Base-by-base conservation (phyloP, 371 early-diverging fungal genomes). In the Syncephalastrum racemosum region DNA sequence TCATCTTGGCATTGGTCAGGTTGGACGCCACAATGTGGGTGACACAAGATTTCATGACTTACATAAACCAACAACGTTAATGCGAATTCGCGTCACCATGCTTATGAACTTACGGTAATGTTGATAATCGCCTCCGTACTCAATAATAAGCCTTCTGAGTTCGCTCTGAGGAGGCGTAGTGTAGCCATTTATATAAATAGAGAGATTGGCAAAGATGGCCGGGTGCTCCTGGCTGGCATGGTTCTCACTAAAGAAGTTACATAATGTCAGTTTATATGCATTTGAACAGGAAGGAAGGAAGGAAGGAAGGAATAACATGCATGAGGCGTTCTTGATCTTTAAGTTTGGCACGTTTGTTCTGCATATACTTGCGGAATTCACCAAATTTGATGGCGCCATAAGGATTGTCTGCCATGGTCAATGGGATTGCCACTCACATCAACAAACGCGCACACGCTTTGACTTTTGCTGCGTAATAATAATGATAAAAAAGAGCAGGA, bases 11-110 rank as follows among this genome's bases (percentile, higher is more conserved):
- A 58, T 81, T 74, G 4, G 90, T 86, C 24, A 90, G 56, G 44
- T 84, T 86, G 8, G 82, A 72, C 0, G 91, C 89, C 27, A 90
- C 67, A 31, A 90, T 88, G 42, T 90, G 87, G 7, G 89, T 89
- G 3, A 85, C 80, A 19, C 70, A 61, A 3, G 71, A 69, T 64
- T 85, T 85, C 25, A 79, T 75, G 45, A 86, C 82, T 82, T 56
- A 14, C 41, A 7, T 31, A 20, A 42, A 43, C 18, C 10, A 47
- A 22, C 40, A 44, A 40, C 36, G 36, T 31, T 31, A 31, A 46
- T 50, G 36, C 46, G n/a, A 8, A 19, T 45, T 27, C n/a, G 43
- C 25, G 19, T 7, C 22, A 1, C 8, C 12, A 16, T 6, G 12
- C 13, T 4, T 16, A 23, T n/a, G n/a, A 7, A 51, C 62, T 66